These are phyloP conservation scores for Cutaneotrichosporon daszewskae DNA, from an alignment of 1,284 basidiomycete species.

Conservation along the genomic window DNA sequence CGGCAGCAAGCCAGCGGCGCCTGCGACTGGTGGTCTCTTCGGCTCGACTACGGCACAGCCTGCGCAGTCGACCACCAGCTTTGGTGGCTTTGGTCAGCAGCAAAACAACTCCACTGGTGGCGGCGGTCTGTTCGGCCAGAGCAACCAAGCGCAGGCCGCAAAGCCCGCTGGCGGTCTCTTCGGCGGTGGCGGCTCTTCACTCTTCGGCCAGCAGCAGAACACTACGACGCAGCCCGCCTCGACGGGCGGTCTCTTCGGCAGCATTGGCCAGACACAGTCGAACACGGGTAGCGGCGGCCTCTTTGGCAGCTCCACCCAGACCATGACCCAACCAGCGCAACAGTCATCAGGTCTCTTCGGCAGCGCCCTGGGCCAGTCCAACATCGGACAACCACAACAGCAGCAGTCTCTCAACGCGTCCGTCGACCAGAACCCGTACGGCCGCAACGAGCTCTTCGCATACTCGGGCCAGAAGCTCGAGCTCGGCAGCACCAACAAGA, in stretches of 20 bases:
- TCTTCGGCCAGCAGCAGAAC: constrained; percentile 49
- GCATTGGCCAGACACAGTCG: constrained; percentile 10
- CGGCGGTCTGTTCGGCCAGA: constrained; percentile 24
- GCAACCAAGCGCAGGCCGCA: neutral
- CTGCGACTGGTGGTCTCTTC: constrained; percentile 47
- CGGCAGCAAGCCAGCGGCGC: constrained; percentile 39
- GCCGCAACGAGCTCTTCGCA: constrained; percentile 60
- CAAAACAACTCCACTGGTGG: constrained; percentile 10
- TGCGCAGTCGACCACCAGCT: constrained; percentile 9
- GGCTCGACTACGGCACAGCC: constrained; percentile 22
- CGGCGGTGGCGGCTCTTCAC: constrained; percentile 26
- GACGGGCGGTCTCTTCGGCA: constrained; percentile 16
- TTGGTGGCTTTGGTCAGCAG: constrained; percentile 29
- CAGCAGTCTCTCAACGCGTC: constrained; percentile 63
- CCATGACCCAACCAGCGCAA: constrained; percentile 12
- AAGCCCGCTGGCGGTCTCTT: constrained; percentile 25
- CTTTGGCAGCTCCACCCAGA: constrained; percentile 32
- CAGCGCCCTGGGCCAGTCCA: constrained; percentile 35
- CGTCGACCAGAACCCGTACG: constrained; percentile 82
- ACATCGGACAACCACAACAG: constrained; percentile 27
- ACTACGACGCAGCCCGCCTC: constrained; percentile 13
- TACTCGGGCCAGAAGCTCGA: constrained; percentile 43
- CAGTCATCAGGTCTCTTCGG: constrained; percentile 16
- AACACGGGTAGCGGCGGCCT: constrained; percentile 20
- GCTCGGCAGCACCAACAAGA: constrained; percentile 44